Evolutionary conservation across 192 early-diverging fungal genomes (phyloP).

Genomic region (Diversispora eburnea): DNA sequence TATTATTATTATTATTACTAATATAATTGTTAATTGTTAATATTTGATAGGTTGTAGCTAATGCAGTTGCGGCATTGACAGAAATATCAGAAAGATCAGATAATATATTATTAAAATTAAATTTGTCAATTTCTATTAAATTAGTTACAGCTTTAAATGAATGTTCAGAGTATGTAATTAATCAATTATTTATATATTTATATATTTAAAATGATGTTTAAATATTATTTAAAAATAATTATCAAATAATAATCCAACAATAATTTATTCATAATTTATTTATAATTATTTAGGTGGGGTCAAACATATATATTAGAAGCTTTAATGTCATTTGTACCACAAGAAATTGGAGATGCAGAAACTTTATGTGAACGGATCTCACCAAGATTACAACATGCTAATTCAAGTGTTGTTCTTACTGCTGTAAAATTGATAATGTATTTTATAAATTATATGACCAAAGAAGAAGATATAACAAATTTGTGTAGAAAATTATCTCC

Average conservation of each 20-base stretch:
- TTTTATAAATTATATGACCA: slow-evolving; percentile 90
- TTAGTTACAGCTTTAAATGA: slow-evolving; percentile 91
- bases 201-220: neutral
- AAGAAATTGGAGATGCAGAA: slow-evolving; percentile 85
- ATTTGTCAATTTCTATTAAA: slow-evolving; percentile 85
- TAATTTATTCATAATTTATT: neutral
- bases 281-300: slow-evolving; percentile 67
- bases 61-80: slow-evolving; percentile 87
- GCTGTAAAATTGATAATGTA: slow-evolving; percentile 89
- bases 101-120: slow-evolving; percentile 79
- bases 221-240: neutral
- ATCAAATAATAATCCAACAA: too few relatives aligned
- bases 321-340: slow-evolving; percentile 85
- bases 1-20: neutral
- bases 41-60: slow-evolving; percentile 80
- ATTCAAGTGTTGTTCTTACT: slow-evolving; percentile 84
- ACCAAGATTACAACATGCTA: slow-evolving; percentile 91
- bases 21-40: neutral
- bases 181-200: neutral
- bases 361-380: slow-evolving; percentile 85
- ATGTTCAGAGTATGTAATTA: slow-evolving; percentile 76
- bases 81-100: slow-evolving; percentile 92
- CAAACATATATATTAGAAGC: slow-evolving; percentile 93
- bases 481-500: slow-evolving; percentile 86
- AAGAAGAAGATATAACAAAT: slow-evolving; percentile 66